Conservation (phyloP, 345 rosid genomes). For the Eucalyptus brandiana region DNA sequence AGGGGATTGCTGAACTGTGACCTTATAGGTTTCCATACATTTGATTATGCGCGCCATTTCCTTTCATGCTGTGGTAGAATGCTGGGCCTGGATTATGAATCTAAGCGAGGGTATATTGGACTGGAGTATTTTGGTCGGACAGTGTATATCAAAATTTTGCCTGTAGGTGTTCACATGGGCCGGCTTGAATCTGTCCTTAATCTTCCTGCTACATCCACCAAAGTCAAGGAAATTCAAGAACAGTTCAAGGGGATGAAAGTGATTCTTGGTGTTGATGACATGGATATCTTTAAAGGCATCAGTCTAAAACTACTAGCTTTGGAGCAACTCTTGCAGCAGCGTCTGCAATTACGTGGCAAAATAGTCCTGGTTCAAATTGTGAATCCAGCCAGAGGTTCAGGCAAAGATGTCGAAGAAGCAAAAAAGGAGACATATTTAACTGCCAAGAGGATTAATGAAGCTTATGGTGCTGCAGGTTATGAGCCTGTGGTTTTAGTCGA, state of each 20-base stretch:
- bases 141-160: conserved; percentile 58
- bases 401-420: conserved; percentile 74
- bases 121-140: conserved; percentile 85
- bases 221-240: conserved; percentile 46
- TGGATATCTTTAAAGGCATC: conserved; percentile 84
- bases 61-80: conserved; percentile 77
- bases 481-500: conserved; percentile 63
- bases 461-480: conserved; percentile 42
- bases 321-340: conserved; percentile 57
- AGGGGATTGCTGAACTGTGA: conserved; percentile 70
- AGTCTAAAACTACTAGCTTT: conserved; percentile 60
- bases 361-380: conserved; percentile 70
- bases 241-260: conserved; percentile 49
- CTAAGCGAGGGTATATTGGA: conserved; percentile 76
- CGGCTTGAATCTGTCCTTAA: conserved; percentile 60
- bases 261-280: conserved; percentile 73
- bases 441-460: conserved; percentile 49
- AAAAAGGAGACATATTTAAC: conserved; percentile 49
- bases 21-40: conserved; percentile 73
- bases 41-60: conserved; percentile 75
- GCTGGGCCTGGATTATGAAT: conserved; percentile 81
- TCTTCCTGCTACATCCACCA: conserved; percentile 44
- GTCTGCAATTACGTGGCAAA: conserved; percentile 42
- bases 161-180: conserved; percentile 71
- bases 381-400: conserved; percentile 65